Percentiles rank a stretch among this genome's conserved stretches.
Conservation (phyloP, 306 rosid genomes). For the Dryas alaskensis region DNA sequence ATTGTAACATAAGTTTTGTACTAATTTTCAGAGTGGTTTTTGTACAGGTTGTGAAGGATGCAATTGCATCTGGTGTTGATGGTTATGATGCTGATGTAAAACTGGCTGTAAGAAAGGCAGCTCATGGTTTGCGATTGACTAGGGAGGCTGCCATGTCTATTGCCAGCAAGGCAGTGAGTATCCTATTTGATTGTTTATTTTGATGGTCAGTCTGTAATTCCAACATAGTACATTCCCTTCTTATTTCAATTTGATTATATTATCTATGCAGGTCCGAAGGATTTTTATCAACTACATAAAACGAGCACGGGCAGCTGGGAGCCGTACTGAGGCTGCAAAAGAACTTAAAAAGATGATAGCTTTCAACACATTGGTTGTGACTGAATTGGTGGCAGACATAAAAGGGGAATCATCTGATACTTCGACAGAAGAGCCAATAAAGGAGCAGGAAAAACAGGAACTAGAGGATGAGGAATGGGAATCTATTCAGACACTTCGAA, state of each 20-base stretch:
- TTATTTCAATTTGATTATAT: constrained; percentile 22
- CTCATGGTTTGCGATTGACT: constrained; percentile 86
- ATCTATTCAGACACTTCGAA: constrained; percentile 67
- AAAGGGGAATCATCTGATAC: constrained; percentile 80
- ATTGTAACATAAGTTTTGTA: constrained; percentile 16
- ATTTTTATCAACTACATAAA: constrained; percentile 70
- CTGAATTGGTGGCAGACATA: constrained; percentile 81
- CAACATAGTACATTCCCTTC: neutral
- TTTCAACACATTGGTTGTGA: constrained; percentile 89
- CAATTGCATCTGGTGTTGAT: constrained; percentile 86
- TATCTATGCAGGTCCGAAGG: constrained; percentile 58
- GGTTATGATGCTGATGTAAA: constrained; percentile 79
- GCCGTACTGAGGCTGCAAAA: constrained; percentile 76
- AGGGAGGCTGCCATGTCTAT: constrained; percentile 91
- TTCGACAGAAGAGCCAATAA: constrained; percentile 53
- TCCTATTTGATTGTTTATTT: constrained; percentile 27
- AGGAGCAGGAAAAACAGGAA: constrained; percentile 41
- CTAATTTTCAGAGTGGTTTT: constrained; percentile 16
- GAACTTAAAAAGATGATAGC: constrained; percentile 92
- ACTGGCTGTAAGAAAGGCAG: constrained; percentile 83
- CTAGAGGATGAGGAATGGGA: constrained; percentile 77
- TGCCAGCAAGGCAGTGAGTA: constrained; percentile 91
- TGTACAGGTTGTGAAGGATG: constrained; percentile 80
- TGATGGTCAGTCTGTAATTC: neutral
- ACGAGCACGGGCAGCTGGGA: constrained; percentile 78